Base-by-base conservation (phyloP, 106 monocot species). In the Hemerocallis citrina region DNA sequence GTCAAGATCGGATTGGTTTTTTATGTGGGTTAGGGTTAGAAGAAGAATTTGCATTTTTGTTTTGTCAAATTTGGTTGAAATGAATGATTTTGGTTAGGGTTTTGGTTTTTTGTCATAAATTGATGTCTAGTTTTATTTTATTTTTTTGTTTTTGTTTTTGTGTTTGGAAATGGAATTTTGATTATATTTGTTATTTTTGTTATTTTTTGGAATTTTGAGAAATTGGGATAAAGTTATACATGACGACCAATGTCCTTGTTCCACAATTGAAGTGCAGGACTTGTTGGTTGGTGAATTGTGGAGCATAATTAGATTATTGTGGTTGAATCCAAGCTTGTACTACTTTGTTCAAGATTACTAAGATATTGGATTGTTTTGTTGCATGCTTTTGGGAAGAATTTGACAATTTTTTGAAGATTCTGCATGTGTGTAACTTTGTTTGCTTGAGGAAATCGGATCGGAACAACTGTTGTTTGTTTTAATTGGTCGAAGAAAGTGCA, bases 251-350 rank as follows among this genome's bases (percentile, higher is more conserved):
- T 55, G 44, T 61, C 24, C 34, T 66, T 67, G 66, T 67, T 74
- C 34, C 49, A 57, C 57, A 55, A 62, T 56, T 56, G 20, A 55
- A 64, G 46, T 61, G 72, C 73, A 67, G 61, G 74, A 35, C 54
- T 61, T 67, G 61, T 59, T 59, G 36, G 59, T 67, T 51, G 65
- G 59, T 66, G 73, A 67, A 59, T 66, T 60, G 58, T 74, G 74
- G 74, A 74, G 66, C 66, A 29, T 51, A 19, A 61, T 29, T 70
- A 29, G 67, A 43, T 52, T 10, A 28, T 66, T 59, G 51, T 74
- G 66, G 51, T 60, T 42, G 58, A 74, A 52, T 67, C 74, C 59
- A 59, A 71, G 71, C 71, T 43, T 63, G 24, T 35, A 55, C n/a
- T n/a, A n/a, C 21, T 63, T 70, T 63, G 32, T 44, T 72, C 44